Evolutionary conservation across 73 alveolate genomes (phyloP), one percentile per base, ranked within the genome.

Genomic region (Strombidium stylifer): DNA sequence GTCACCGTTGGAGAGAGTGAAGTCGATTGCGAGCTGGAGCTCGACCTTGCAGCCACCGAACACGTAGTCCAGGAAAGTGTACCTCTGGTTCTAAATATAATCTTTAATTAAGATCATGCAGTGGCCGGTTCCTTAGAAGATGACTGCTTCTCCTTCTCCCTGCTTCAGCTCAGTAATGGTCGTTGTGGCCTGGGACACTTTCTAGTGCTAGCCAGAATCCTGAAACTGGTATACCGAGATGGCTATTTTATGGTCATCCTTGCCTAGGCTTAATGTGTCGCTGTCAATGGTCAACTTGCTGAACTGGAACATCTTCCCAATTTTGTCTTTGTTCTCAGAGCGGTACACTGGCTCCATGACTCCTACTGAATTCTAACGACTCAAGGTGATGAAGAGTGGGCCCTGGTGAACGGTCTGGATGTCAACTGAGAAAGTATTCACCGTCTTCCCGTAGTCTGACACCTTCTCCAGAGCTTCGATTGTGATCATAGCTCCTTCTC

Each of bases 1-100:
- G 20, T 76, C 69, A 10, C 96, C 89, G 69, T 94, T 94, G 21
- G 98, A 91, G 25, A 81, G 87, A 31, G 99, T 92, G 64, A 94
- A 94, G 75, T 94, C 99, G 5, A 94, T 69, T 6, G 94, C 97
- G 0, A 87, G 55, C 19, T 91, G 77, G 39, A 94, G 82, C 35
- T 81, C 75, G 24, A 94, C 90, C 52, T 94, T 68, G 80, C 93
- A 84, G 1, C 97, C 97, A 30, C 96, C 93, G 41, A 78, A 74
- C 30, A 93, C 85, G 58, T 82, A 94, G 36, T 92, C 93, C 18
- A 94, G 53, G 58, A 94, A 94, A 61, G 94, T 69, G 18, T 51
- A 55, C 77, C 85, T 75, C 37, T 56, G 58, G 57, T 46, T 66
- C 16, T 35, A 37, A 16, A 25, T 54, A 28, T 65, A 72, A 35